Percentiles rank a stretch among this genome's conserved stretches.
phyloP scores from a whole-genome alignment of 768 basidiomycete genomes.

The Naganishia antarctica region DNA sequence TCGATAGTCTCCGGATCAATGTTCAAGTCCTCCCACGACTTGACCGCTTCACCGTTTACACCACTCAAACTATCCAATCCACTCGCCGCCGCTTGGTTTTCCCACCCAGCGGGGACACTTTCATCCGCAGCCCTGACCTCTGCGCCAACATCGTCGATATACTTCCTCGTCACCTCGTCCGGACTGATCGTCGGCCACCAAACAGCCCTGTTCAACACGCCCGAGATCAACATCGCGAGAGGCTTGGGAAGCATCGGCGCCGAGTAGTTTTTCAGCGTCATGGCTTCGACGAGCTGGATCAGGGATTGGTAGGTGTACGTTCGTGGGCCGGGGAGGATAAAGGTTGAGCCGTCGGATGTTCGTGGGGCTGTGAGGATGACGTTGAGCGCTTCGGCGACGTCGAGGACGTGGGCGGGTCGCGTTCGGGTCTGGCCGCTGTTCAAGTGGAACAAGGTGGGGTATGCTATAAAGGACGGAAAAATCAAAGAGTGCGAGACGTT shows the following conservation, averaged over 20 bases:
- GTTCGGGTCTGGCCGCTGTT: conserved; percentile 81
- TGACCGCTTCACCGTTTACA: conserved; percentile 50
- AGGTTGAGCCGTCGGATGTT: conserved; percentile 54
- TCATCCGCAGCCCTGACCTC: conserved; percentile 42
- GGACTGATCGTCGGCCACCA: conserved; percentile 94
- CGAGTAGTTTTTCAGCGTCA: conserved; percentile 72
- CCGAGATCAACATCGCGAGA: conserved; percentile 63
- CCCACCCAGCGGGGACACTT: conserved; percentile 37
- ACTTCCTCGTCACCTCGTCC: conserved; percentile 84
- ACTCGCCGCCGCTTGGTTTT: conserved; percentile 3
- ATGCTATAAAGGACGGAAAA: conserved; percentile 56
- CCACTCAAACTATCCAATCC: conserved; percentile 34
- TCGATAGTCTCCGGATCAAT: conserved; percentile 80
- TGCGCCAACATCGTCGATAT: conserved; percentile 65
- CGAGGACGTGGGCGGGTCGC: conserved; percentile 88
- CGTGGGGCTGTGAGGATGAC: conserved; percentile 63
- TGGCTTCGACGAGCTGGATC: conserved; percentile 61
- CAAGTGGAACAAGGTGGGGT: conserved; percentile 89
- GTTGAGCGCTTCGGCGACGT: conserved; percentile 89
- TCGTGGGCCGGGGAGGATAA: conserved; percentile 82
- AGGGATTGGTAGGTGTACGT: conserved; percentile 68
- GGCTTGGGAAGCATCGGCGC: conserved; percentile 73
- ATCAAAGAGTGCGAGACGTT: too few relatives aligned
- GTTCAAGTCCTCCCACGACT: conserved; percentile 82
- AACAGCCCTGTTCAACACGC: conserved; percentile 57